Evolutionary conservation across 1,284 basidiomycete genomes (phyloP), one percentile per base, ranked within the genome.

Genomic region (Macrocystidia cucumis): DNA sequence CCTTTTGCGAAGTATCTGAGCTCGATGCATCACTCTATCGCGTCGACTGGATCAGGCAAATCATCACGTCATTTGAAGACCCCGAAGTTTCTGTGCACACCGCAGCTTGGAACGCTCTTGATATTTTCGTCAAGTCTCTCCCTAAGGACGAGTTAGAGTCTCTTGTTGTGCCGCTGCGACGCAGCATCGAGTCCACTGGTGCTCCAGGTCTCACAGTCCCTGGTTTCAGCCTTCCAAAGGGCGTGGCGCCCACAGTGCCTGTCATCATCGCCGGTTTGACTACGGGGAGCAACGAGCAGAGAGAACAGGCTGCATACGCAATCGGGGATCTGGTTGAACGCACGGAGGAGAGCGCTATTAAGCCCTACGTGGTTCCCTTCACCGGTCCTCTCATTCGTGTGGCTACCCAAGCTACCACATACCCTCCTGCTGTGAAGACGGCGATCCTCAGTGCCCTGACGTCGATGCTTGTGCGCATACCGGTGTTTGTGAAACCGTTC

Each of bases 381-480:
- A 97, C 95, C 14, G 93, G 95, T 17, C 92, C 93, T 2, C 79
- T 98, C 44, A 98, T 98, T 51, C 84, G 90, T 52, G 90, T 95
- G 24, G 91, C 90, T 2, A 90, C 88, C 0, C 85, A 89, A 55
- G 82, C 88, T 11, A 86, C 83, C 33, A 78, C 82, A 0, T 89
- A 91, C 54, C 91, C 92, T 4, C 86, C 91, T 1, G 86, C 82
- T 17, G 90, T 96, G 58, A 96, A 96, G 64, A 79, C 78, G 8
- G 91, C 83, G 7, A 93, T 96, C 41, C 70, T 95, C 17, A 75
- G 72, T 22, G 87, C 91, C 1, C 71, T 96, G 25, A 78, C 79
- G 0, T 77, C 80, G 7, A 86, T 96, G 72, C 68, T 96, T 21
- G 75, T 82, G 45, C 72, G 75, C 34, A 88, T 98, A 13, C 92